Percentiles rank a stretch among this genome's conserved stretches.
These are phyloP conservation scores for Mariannaea sp. DNA, from an alignment of 2,329 filamentous ascomycete genomes.

Conservation along the genomic window DNA sequence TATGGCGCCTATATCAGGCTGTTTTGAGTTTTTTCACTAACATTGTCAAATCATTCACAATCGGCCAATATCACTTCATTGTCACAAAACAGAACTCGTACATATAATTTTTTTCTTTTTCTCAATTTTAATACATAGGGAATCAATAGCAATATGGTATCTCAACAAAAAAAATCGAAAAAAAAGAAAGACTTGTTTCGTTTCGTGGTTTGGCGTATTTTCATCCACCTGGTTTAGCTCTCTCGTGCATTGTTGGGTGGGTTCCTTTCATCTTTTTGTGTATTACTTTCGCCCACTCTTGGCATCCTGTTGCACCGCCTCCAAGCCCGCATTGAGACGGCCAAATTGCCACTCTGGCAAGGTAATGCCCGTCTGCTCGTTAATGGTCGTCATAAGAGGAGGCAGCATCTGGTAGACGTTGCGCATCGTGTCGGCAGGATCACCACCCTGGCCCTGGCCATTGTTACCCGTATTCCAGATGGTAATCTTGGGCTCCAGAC, in stretches of 20 bases:
- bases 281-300: constrained; percentile 35
- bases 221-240: too few species aligned
- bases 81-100: too few species aligned
- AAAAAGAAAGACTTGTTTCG: background rate
- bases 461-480: constrained; percentile 85
- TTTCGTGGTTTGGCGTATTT: too few species aligned
- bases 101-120: too few species aligned
- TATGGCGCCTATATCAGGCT: too few species aligned
- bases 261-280: too few species aligned
- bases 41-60: too few species aligned
- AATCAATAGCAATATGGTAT: background rate
- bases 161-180: background rate
- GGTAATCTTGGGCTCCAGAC: constrained; percentile 85
- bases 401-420: constrained; percentile 86
- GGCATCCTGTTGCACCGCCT: constrained; percentile 39
- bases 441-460: constrained; percentile 47
- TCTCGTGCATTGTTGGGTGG: too few species aligned
- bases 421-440: constrained; percentile 66
- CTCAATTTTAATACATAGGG: too few species aligned
- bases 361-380: constrained; percentile 84
- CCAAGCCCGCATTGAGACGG: constrained; percentile 43
- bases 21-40: too few species aligned
- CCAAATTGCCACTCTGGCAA: constrained; percentile 79
- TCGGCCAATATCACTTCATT: too few species aligned
- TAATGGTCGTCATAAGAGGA: constrained; percentile 81